Evolutionary conservation across 179 eudicot species (phyloP).

Genomic region (Actinidia chinensis): DNA sequence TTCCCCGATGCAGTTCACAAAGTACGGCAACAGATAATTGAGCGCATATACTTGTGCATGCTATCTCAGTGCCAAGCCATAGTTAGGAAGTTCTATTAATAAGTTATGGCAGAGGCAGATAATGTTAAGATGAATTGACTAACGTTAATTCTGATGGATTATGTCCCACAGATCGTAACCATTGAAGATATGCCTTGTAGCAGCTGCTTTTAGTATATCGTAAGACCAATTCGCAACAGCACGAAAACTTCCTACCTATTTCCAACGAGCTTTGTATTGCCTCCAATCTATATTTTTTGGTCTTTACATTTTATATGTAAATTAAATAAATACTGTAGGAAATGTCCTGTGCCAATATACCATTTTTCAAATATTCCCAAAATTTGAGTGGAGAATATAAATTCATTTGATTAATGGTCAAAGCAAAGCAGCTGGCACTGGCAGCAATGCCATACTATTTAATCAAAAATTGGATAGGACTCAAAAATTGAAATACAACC

Average conservation of each 20-base stretch:
- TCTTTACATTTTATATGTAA: not conserved
- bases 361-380: not conserved
- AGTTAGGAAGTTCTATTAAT: constrained; percentile 47
- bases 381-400: too few relatives aligned
- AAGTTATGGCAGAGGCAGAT: not conserved
- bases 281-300: not conserved
- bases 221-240: not conserved
- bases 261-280: not conserved
- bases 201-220: not conserved
- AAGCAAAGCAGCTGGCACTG: too few relatives aligned
- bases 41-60: constrained; percentile 86
- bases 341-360: not conserved
- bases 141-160: not conserved
- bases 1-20: constrained; percentile 86
- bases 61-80: constrained; percentile 70
- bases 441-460: too few relatives aligned
- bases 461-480: too few relatives aligned
- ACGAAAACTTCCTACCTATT: not conserved
- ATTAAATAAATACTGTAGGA: not conserved
- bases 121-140: not conserved
- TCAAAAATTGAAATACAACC: too few relatives aligned
- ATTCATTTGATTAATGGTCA: not conserved
- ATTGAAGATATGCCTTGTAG: constrained; percentile 7
- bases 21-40: constrained; percentile 69
- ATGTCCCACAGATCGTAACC: constrained; percentile 1